These are phyloP conservation scores for Apiospora phragmitis DNA, from an alignment of 2,329 filamentous ascomycete genomes.

Conservation along the genomic window DNA sequence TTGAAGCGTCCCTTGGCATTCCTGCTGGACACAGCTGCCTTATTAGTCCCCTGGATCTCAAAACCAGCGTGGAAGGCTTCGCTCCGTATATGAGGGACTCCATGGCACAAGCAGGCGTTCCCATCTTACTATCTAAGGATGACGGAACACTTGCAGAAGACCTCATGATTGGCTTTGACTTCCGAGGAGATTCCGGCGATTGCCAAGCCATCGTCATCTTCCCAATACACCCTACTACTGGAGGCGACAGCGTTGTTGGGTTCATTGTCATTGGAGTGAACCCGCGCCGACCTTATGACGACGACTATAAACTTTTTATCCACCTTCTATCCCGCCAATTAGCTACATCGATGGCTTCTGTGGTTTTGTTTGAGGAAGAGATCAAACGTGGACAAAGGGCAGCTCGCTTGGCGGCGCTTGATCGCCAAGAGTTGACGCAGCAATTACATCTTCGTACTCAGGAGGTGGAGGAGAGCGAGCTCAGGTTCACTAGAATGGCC, in stretches of 20 bases:
- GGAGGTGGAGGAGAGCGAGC: slow-evolving; percentile 67
- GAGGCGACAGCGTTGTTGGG: slow-evolving; percentile 70
- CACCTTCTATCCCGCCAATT: slow-evolving; percentile 74
- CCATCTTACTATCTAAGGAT: slow-evolving; percentile 67
- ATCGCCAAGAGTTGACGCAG: slow-evolving; percentile 75
- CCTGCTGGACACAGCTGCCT: slow-evolving; percentile 63
- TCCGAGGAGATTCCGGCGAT: slow-evolving; percentile 70
- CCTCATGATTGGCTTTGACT: slow-evolving; percentile 67
- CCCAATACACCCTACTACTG: slow-evolving; percentile 73
- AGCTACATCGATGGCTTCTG: slow-evolving; percentile 77
- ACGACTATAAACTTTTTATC: slow-evolving; percentile 78
- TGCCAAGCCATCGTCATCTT: slow-evolving; percentile 73
- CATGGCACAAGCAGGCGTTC: slow-evolving; percentile 64
- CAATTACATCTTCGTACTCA: slow-evolving; percentile 68
- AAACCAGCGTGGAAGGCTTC: slow-evolving; percentile 70
- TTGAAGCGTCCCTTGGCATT: slow-evolving; percentile 73
- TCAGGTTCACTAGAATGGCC: slow-evolving; percentile 80
- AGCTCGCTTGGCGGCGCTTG: slow-evolving; percentile 71
- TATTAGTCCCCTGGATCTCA: slow-evolving; percentile 65
- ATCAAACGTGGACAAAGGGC: slow-evolving; percentile 73
- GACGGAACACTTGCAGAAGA: slow-evolving; percentile 64
- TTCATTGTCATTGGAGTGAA: slow-evolving; percentile 81
- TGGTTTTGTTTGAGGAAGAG: slow-evolving; percentile 81
- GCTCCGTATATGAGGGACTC: slow-evolving; percentile 75
- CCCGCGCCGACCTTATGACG: slow-evolving; percentile 75